A percentile compares a stretch with the other conserved stretches of the same genome.
These are phyloP conservation scores for Ogataea hybrid DNA, from an alignment of 1,139 yeast genomes.

Conservation along the genomic window DNA sequence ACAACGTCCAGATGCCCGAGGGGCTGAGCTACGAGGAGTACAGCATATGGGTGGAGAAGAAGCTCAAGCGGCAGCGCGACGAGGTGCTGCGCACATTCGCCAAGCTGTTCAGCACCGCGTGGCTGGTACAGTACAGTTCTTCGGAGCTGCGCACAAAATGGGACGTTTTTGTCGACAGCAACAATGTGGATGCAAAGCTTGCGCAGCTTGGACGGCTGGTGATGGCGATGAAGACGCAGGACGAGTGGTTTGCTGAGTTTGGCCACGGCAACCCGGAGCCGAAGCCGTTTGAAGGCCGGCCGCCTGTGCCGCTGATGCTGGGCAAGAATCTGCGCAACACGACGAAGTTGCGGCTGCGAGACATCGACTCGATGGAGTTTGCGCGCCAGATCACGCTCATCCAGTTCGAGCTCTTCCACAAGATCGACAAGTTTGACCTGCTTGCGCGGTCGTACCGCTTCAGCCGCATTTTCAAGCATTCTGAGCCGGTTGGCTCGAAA, in stretches of 20 bases:
- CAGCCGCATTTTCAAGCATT: constrained; percentile 33
- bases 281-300: constrained; percentile 16
- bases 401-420: constrained; percentile 67
- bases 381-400: constrained; percentile 85
- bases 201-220: constrained; percentile 23
- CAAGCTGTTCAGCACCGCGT: constrained; percentile 68
- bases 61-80: constrained; percentile 62
- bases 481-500: constrained; percentile 54
- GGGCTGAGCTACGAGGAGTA: constrained; percentile 85
- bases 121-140: constrained; percentile 44
- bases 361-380: constrained; percentile 71
- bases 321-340: constrained; percentile 31
- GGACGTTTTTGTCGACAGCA: constrained; percentile 51
- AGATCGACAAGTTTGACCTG: constrained; percentile 73
- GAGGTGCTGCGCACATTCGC: constrained; percentile 73
- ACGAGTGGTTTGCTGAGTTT: constrained; percentile 23
- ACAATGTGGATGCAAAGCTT: constrained; percentile 15
- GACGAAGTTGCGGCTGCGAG: constrained; percentile 49
- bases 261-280: constrained; percentile 20
- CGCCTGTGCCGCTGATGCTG: constrained; percentile 27
- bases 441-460: constrained; percentile 78
- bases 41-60: constrained; percentile 73
- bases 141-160: constrained; percentile 47
- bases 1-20: constrained; percentile 79
- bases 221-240: constrained; percentile 22